These are phyloP conservation scores for Knufia petricola DNA, from an alignment of 2,329 filamentous ascomycete species.

Conservation along the genomic window DNA sequence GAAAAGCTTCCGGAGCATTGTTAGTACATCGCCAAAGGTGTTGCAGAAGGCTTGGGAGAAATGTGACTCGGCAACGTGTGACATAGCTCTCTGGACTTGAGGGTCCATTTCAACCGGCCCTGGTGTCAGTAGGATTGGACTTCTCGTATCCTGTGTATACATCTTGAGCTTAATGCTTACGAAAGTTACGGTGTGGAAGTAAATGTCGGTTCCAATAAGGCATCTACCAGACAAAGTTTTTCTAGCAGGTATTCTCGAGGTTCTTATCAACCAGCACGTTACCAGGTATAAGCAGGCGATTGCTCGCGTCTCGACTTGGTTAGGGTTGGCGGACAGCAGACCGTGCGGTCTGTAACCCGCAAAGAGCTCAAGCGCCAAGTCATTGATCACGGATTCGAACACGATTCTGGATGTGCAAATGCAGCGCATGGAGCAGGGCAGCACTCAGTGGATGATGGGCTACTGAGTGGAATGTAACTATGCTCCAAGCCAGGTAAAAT, in stretches of 20 bases:
- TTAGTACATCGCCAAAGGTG: slow-evolving; percentile 78
- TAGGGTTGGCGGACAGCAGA: background rate
- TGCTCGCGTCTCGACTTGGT: background rate
- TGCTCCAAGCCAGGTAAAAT: no score
- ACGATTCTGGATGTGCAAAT: background rate
- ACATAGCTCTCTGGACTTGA: slow-evolving; percentile 10
- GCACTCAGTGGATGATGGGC: no score
- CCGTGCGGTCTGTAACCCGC: background rate
- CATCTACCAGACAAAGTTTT: no score
- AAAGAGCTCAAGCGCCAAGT: background rate
- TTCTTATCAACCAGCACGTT: no score
- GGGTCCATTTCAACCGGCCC: slow-evolving; percentile 47
- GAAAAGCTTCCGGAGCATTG: slow-evolving; percentile 85
- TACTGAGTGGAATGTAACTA: no score
- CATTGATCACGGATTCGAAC: background rate
- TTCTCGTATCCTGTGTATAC: background rate
- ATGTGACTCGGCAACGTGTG: slow-evolving; percentile 59
- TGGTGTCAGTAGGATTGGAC: slow-evolving; percentile 74
- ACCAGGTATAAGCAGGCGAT: no score
- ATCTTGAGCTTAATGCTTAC: background rate
- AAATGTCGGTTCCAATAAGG: no score
- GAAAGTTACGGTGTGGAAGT: no score
- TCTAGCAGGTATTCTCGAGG: no score
- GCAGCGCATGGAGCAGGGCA: no score
- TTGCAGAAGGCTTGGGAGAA: slow-evolving; percentile 80